Conservation (phyloP, 2,329 filamentous ascomycete genomes). For the Botrytis medusae region DNA sequence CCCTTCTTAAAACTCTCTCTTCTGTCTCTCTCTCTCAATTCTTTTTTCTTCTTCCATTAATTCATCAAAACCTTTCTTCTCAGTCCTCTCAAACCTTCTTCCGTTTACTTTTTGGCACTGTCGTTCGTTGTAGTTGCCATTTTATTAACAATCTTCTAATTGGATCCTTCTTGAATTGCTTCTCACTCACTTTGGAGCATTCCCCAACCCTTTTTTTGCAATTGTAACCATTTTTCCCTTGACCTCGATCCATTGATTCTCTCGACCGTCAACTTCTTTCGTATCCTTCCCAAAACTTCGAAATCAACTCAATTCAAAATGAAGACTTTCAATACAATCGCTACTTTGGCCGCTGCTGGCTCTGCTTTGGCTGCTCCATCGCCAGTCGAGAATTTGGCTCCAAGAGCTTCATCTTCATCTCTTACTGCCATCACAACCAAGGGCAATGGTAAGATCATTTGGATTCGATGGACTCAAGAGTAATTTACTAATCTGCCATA, state of each 20-base stretch:
- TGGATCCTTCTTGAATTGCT: constrained; percentile 24
- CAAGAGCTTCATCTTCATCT: constrained; percentile 29
- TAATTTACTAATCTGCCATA: constrained; percentile 24
- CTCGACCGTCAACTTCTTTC: constrained; percentile 1
- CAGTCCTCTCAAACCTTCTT: constrained; percentile 4
- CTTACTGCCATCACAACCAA: constrained; percentile 36
- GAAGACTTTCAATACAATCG: constrained; percentile 37
- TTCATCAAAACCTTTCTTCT: constrained; percentile 14
- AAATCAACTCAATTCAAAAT: constrained; percentile 26
- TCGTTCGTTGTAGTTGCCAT: constrained; percentile 33
- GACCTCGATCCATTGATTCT: constrained; percentile 5
- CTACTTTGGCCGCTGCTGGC: constrained; percentile 34
- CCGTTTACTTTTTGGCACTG: constrained; percentile 19
- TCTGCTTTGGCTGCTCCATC: constrained; percentile 31
- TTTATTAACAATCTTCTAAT: constrained; percentile 27
- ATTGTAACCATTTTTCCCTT: neutral
- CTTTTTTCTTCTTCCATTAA: neutral
- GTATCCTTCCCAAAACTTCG: neutral
- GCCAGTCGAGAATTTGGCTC: constrained; percentile 26
- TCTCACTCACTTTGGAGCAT: constrained; percentile 34
- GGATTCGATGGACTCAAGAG: too few species aligned
- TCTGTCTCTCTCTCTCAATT: neutral
- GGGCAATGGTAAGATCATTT: constrained; percentile 37
- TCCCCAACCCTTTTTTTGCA: constrained; percentile 19
- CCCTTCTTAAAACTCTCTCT: neutral